These are phyloP conservation scores for Coemansia sp. DNA, from an alignment of 192 early-diverging fungal species.

Conservation along the genomic window DNA sequence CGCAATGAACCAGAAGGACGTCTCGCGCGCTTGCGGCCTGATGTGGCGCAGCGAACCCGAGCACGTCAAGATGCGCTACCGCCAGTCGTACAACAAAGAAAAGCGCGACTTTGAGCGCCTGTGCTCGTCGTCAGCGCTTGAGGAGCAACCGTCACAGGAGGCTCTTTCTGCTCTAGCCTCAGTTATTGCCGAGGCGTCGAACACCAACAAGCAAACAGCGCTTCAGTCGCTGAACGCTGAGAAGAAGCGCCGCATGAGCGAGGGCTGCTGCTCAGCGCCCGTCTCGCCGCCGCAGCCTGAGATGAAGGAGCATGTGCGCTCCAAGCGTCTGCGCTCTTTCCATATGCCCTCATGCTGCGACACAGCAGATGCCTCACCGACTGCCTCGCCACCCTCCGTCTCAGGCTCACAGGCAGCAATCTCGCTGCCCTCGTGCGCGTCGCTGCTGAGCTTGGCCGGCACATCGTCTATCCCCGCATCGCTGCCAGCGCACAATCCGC, in stretches of 20 bases:
- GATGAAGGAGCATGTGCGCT: slow-evolving; percentile 24
- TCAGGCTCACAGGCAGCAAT: slow-evolving; percentile 9
- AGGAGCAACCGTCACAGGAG: slow-evolving; percentile 43
- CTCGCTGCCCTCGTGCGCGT: slow-evolving; percentile 52
- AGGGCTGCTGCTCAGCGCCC: slow-evolving; percentile 45
- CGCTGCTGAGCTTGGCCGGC: slow-evolving; percentile 51
- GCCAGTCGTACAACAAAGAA: slow-evolving; percentile 56
- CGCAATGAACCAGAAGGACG: slow-evolving; percentile 55
- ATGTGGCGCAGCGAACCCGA: slow-evolving; percentile 59
- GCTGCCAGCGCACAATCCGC: background rate
- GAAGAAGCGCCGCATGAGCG: slow-evolving; percentile 49
- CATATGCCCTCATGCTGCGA: slow-evolving; percentile 35
- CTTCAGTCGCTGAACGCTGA: slow-evolving; percentile 4
- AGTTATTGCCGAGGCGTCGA: slow-evolving; percentile 34
- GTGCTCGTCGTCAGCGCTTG: slow-evolving; percentile 47
- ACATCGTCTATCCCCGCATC: slow-evolving; percentile 14
- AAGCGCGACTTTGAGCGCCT: slow-evolving; percentile 57
- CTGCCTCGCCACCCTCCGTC: slow-evolving; percentile 1
- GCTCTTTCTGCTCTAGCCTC: slow-evolving; percentile 43
- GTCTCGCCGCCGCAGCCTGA: slow-evolving; percentile 42
- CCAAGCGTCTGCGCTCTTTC: slow-evolving; percentile 40
- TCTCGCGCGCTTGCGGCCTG: slow-evolving; percentile 56
- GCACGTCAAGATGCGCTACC: slow-evolving; percentile 57
- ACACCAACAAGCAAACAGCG: slow-evolving; percentile 6
- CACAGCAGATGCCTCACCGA: slow-evolving; percentile 18